These are phyloP conservation scores for Bathelium albidoporum DNA, from an alignment of 495 filamentous ascomycete genomes.

Conservation along the genomic window DNA sequence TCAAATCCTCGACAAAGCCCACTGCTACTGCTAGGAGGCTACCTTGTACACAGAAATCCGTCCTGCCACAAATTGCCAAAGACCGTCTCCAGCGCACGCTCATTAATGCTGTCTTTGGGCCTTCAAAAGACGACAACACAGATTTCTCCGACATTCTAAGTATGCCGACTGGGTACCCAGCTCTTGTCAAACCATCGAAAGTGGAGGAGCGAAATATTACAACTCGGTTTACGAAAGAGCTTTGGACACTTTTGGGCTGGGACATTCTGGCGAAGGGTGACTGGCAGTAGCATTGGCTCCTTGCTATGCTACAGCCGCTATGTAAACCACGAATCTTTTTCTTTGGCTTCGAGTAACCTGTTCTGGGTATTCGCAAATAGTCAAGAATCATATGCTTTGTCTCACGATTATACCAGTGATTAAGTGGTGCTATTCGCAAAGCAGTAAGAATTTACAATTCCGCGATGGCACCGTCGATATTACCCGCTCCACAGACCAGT, in stretches of 20 bases:
- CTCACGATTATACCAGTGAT: too few species aligned
- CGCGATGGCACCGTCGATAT: too few species aligned
- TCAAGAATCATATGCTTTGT: too few species aligned
- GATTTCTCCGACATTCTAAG: slow-evolving; percentile 24
- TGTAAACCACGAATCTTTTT: too few species aligned
- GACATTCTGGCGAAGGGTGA: slow-evolving; percentile 25
- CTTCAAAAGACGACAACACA: slow-evolving; percentile 15
- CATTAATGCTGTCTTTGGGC: slow-evolving; percentile 25
- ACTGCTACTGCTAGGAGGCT: background rate
- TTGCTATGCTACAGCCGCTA: too few species aligned
- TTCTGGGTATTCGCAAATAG: too few species aligned
- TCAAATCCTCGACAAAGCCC: slow-evolving; percentile 6
- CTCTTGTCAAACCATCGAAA: slow-evolving; percentile 15
- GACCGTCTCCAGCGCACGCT: slow-evolving; percentile 30
- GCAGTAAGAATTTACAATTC: too few species aligned
- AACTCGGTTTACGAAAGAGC: slow-evolving; percentile 28
- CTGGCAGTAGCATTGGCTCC: slow-evolving; percentile 5
- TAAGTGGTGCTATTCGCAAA: too few species aligned
- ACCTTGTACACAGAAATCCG: slow-evolving; percentile 9
- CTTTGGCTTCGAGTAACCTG: too few species aligned
- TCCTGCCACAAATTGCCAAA: slow-evolving; percentile 20
- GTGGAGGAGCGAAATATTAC: slow-evolving; percentile 21
- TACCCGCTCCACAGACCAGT: too few species aligned
- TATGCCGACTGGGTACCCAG: slow-evolving; percentile 19
- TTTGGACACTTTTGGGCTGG: slow-evolving; percentile 31